These are phyloP conservation scores for Stromatinia cepivora DNA, from an alignment of 2,329 filamentous ascomycete genomes.

Conservation along the genomic window DNA sequence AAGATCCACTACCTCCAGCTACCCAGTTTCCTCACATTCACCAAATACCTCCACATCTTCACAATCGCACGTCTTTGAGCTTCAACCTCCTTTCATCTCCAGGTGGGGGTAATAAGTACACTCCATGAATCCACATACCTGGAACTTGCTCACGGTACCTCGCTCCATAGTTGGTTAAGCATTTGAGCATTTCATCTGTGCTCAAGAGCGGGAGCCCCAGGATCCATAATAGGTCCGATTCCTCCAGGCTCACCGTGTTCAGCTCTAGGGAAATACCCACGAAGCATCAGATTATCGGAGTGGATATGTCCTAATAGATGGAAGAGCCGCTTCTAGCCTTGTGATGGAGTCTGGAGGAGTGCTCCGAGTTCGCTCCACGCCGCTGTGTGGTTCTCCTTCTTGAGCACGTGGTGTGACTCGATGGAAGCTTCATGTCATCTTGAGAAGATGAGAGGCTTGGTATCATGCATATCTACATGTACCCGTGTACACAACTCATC, in stretches of 20 bases:
- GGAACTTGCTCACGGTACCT: neutral
- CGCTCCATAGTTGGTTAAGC: neutral
- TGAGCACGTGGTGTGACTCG: neutral
- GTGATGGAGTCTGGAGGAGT: neutral
- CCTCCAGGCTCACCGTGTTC: neutral
- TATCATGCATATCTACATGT: neutral
- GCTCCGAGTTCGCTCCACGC: conserved; percentile 1
- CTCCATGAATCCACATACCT: neutral
- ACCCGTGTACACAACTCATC: neutral
- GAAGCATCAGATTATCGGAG: neutral
- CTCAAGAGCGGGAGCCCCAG: neutral
- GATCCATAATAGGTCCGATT: conserved; percentile 8
- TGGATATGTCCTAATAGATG: neutral
- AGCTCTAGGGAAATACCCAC: neutral
- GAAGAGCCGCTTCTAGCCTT: neutral
- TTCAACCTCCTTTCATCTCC: neutral
- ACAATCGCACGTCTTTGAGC: neutral
- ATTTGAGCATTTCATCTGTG: neutral
- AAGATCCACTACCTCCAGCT: neutral
- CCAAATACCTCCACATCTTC: neutral
- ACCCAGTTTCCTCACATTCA: neutral
- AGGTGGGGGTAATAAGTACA: neutral
- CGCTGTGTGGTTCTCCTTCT: neutral
- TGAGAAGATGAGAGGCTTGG: neutral
- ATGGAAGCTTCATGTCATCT: neutral